Base-by-base conservation (phyloP, 805 yeast genomes). In the Pichia californica region DNA sequence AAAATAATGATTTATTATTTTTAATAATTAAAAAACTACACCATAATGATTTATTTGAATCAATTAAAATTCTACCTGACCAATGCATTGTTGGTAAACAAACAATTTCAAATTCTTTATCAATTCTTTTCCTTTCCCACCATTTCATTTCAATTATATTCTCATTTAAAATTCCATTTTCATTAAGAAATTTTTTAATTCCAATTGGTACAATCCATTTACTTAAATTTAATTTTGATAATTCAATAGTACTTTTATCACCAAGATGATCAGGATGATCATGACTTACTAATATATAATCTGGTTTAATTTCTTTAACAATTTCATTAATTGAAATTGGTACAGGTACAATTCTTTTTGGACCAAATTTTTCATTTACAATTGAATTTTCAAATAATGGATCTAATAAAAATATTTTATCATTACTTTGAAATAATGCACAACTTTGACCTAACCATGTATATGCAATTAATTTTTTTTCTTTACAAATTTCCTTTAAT, bases 381-480 rank as follows among this genome's bases (percentile, higher is more conserved):
- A 91, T 66, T 51, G 74, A 79, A 47, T 83, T 75, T 40, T 73
- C 67, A 54, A 91, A 82, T 27, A 88, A 65, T 1, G 98, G 98
- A 60, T 91, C 98, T 2, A 96, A 84, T 31, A 91, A 61, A 46
- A 91, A 70, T 46, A 81, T 83, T 26, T 44, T 41, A 16, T 44
- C 47, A 25, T 38, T 33, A 19, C 41, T 31, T 54, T 85, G 88
- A 4, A 88, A 67, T 41, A 77, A 73, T 2, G 89, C 75, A 61
- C 96, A 88, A 45, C 93, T 83, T 59, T 91, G 98, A 4, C 98
- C 98, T 33, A 91, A 62, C 98, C 98, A 91, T 0, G 96, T 88
- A 55, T 83, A 75, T 2, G 83, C 70, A 52, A 85, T 48, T 52
- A 83, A 70, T 23, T 74, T 66, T 10, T 59, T 26, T 15, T 39